Conservation (phyloP, 768 basidiomycete species). For the Steccherinum ochraceum region DNA sequence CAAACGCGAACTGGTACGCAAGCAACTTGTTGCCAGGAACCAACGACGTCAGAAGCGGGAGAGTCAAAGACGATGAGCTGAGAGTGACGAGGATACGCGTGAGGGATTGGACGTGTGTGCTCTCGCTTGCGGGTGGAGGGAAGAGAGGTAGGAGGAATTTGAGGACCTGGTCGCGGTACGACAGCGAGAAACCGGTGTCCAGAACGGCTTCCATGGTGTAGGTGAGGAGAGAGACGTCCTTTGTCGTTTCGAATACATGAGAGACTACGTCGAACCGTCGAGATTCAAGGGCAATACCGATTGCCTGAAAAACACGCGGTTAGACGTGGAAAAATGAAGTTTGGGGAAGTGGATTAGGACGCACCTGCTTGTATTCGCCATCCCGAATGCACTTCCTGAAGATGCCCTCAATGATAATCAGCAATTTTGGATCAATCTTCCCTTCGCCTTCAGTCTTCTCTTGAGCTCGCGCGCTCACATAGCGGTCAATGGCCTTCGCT, state of each 20-base stretch:
- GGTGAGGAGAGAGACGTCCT: constrained; percentile 73
- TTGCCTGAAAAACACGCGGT: constrained; percentile 48
- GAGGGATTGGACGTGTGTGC: constrained; percentile 71
- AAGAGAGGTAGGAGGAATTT: constrained; percentile 82
- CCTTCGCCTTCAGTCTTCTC: constrained; percentile 42
- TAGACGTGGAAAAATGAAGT: neutral
- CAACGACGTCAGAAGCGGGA: constrained; percentile 66
- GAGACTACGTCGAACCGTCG: constrained; percentile 83
- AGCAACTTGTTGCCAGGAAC: constrained; percentile 66
- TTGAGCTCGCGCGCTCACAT: constrained; percentile 64
- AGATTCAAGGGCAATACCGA: constrained; percentile 93
- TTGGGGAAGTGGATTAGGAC: constrained; percentile 9
- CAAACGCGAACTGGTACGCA: constrained; percentile 95
- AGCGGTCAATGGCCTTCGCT: constrained; percentile 97
- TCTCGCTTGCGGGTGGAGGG: constrained; percentile 64
- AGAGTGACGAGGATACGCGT: constrained; percentile 89
- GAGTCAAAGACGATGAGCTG: constrained; percentile 72
- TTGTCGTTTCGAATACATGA: constrained; percentile 63
- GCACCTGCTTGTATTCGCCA: constrained; percentile 86
- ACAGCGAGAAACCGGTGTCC: constrained; percentile 82
- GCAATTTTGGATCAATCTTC: constrained; percentile 75
- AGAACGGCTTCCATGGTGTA: constrained; percentile 93
- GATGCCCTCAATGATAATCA: constrained; percentile 83
- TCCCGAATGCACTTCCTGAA: constrained; percentile 81
- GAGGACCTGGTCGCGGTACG: constrained; percentile 77